Conservation (phyloP, 805 yeast species). For the Candida anglica region DNA sequence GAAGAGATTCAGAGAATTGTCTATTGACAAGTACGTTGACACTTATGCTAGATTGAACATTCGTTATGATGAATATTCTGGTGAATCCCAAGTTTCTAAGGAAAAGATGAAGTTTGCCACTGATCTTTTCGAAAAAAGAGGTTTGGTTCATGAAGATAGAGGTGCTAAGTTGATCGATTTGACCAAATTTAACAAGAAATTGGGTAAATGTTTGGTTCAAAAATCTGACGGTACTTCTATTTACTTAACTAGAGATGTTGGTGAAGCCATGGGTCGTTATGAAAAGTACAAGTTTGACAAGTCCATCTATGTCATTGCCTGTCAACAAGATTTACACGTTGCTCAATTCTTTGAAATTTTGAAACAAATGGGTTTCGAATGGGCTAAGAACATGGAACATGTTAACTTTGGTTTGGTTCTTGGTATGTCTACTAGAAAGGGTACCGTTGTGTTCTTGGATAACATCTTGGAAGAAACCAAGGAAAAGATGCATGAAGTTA, state of each 20-base stretch:
- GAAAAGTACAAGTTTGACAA: constrained; percentile 83
- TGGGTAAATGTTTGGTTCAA: constrained; percentile 89
- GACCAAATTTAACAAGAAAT: constrained; percentile 78
- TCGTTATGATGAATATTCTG: constrained; percentile 82
- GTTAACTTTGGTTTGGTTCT: constrained; percentile 96
- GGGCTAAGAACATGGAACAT: constrained; percentile 80
- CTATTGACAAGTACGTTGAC: constrained; percentile 78
- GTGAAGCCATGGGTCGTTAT: constrained; percentile 91
- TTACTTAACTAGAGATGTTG: constrained; percentile 93
- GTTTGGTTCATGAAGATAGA: constrained; percentile 75
- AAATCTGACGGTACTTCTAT: constrained; percentile 95
- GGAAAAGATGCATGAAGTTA: constrained; percentile 92
- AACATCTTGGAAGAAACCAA: constrained; percentile 89
- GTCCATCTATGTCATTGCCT: constrained; percentile 93
- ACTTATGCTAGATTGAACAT: constrained; percentile 94
- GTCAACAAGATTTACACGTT: constrained; percentile 92
- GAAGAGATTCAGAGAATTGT: constrained; percentile 85
- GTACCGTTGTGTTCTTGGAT: constrained; percentile 97
- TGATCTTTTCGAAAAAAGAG: constrained; percentile 58
- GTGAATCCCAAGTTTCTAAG: constrained; percentile 90
- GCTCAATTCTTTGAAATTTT: constrained; percentile 93
- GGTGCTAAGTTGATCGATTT: constrained; percentile 91
- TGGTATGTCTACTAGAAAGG: constrained; percentile 98
- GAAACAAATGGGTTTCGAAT: constrained; percentile 82
- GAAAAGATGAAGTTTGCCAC: constrained; percentile 66